Percentiles rank a stretch among this genome's conserved stretches.
Evolutionary conservation across 495 filamentous ascomycete species (phyloP).

Genomic region (Astrocystis sublimbata): DNA sequence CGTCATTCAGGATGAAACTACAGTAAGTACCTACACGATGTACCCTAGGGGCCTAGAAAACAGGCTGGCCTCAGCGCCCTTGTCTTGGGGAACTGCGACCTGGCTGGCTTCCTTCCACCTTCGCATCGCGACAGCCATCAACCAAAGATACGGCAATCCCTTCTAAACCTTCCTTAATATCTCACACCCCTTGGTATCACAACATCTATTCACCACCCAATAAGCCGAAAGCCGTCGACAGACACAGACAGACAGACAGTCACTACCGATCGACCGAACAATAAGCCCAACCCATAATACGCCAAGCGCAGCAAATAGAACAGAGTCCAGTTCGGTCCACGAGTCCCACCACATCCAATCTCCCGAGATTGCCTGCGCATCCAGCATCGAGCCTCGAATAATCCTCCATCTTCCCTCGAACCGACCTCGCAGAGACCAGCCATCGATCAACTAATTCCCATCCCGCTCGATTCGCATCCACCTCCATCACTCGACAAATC

Average conservation of each 20-base stretch:
- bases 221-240: not conserved
- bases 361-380: conserved; percentile 10
- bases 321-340: not conserved
- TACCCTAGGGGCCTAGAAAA: too few species aligned
- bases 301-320: not conserved
- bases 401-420: not conserved
- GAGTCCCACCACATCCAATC: conserved; percentile 3
- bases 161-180: not conserved
- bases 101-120: not conserved
- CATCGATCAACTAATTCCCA: not conserved
- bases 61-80: conserved; percentile 7
- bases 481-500: not conserved
- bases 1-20: conserved; percentile 6
- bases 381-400: not conserved
- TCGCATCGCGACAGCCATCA: too few species aligned
- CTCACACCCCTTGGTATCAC: not conserved
- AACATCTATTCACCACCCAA: not conserved
- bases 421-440: not conserved
- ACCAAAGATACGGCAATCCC: not conserved
- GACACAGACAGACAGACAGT: not conserved
- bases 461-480: not conserved
- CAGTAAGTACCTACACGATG: too few species aligned
- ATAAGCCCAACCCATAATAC: not conserved
- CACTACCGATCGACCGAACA: not conserved
- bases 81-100: not conserved